These are phyloP conservation scores for Gymnopilus dilepis DNA, from an alignment of 768 basidiomycete genomes.

Conservation along the genomic window DNA sequence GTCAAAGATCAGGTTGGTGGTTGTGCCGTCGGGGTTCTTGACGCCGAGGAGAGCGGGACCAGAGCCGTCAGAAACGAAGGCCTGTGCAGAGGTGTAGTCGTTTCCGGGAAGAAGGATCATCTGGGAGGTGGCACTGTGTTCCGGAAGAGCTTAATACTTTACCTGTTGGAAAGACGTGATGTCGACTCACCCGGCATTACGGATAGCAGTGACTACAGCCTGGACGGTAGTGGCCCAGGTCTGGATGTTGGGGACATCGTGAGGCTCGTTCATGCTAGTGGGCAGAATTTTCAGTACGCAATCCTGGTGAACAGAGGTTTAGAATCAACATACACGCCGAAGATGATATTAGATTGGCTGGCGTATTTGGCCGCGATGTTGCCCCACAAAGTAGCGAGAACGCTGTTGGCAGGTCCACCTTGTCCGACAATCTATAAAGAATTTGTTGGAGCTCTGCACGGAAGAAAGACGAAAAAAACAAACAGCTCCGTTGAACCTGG, in stretches of 20 bases:
- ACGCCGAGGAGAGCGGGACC: slow-evolving; percentile 52
- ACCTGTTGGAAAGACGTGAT: neutral
- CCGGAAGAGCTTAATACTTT: neutral
- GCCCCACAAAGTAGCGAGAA: slow-evolving; percentile 60
- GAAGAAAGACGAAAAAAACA: neutral
- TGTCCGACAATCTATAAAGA: slow-evolving; percentile 57
- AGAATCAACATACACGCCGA: slow-evolving; percentile 48
- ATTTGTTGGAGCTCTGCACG: neutral
- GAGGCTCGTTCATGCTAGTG: slow-evolving; percentile 66
- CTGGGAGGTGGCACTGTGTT: slow-evolving; percentile 53
- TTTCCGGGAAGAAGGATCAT: slow-evolving; percentile 64
- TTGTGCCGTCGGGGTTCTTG: slow-evolving; percentile 50
- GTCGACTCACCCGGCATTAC: slow-evolving; percentile 48
- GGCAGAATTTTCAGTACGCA: neutral
- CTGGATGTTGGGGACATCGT: slow-evolving; percentile 55
- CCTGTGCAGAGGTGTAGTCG: slow-evolving; percentile 57
- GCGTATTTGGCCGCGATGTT: slow-evolving; percentile 56
- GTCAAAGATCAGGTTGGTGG: slow-evolving; percentile 57
- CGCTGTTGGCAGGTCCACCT: slow-evolving; percentile 60
- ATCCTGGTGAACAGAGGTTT: neutral
- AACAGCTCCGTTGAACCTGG: slow-evolving; percentile 54
- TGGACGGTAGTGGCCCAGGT: slow-evolving; percentile 59
- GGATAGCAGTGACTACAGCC: slow-evolving; percentile 66
- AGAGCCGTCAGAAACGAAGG: slow-evolving; percentile 56
- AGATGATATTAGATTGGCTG: slow-evolving; percentile 44